phyloP scores from a whole-genome alignment of 495 filamentous ascomycete genomes.

The Pseudevernia furfuracea region DNA sequence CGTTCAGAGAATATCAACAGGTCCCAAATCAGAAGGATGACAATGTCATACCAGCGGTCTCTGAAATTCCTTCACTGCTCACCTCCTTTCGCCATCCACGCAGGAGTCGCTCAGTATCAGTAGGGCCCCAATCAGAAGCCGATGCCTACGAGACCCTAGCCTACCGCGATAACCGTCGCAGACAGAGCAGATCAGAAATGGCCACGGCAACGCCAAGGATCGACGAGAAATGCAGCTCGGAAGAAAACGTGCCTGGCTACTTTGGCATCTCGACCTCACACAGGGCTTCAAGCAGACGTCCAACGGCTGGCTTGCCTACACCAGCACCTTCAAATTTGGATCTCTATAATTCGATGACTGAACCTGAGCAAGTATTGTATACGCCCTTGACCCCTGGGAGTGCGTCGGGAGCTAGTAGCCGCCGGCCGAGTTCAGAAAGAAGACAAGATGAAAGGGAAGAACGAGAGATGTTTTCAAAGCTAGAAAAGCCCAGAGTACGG shows the following conservation, averaged over 20 bases:
- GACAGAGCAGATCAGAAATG: slow-evolving; percentile 55
- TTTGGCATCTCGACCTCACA: slow-evolving; percentile 20
- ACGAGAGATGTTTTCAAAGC: slow-evolving; percentile 72
- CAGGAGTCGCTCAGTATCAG: slow-evolving; percentile 69
- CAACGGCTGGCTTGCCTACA: slow-evolving; percentile 26
- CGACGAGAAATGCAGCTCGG: slow-evolving; percentile 10
- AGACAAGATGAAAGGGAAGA: slow-evolving; percentile 51
- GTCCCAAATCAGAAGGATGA: slow-evolving; percentile 75
- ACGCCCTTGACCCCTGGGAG: slow-evolving; percentile 33
- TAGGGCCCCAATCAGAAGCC: slow-evolving; percentile 90
- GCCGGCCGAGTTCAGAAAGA: slow-evolving; percentile 37
- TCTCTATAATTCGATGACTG: slow-evolving; percentile 66
- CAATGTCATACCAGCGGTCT: slow-evolving; percentile 77
- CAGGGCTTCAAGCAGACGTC: slow-evolving; percentile 6
- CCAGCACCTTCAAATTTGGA: slow-evolving; percentile 40
- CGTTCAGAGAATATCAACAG: slow-evolving; percentile 65
- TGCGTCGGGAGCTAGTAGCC: slow-evolving; percentile 30
- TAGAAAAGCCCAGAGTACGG: slow-evolving; percentile 80
- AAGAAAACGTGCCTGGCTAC: slow-evolving; percentile 13
- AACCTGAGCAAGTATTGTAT: slow-evolving; percentile 34
- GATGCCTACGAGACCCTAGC: slow-evolving; percentile 94
- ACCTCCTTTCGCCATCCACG: slow-evolving; percentile 72
- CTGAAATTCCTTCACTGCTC: slow-evolving; percentile 71
- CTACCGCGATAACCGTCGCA: slow-evolving; percentile 73
- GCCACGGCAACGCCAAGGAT: background rate